phyloP scores from a whole-genome alignment of 2,329 filamentous ascomycete species.

The Aspergillus uvarum region DNA sequence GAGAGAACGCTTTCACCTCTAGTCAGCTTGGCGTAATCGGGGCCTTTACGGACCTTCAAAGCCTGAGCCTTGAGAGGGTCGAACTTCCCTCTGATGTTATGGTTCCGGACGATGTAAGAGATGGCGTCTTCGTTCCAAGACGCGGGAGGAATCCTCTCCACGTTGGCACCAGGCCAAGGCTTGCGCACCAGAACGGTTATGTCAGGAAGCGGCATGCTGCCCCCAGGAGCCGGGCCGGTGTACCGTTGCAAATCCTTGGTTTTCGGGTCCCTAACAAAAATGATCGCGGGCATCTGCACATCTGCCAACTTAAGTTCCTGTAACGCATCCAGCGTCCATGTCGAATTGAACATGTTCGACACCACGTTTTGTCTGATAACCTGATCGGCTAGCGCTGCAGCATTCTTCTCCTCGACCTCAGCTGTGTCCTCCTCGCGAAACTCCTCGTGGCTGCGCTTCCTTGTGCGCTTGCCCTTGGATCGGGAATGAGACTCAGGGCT shows the following conservation, averaged over 20 bases:
- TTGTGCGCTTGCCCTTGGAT: constrained; percentile 34
- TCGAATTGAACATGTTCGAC: constrained; percentile 75
- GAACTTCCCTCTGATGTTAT: constrained; percentile 79
- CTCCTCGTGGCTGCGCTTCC: constrained; percentile 54
- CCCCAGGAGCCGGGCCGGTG: constrained; percentile 63
- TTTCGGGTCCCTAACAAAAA: constrained; percentile 65
- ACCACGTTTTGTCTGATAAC: constrained; percentile 62
- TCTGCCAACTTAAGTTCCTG: constrained; percentile 64
- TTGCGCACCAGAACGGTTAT: constrained; percentile 70
- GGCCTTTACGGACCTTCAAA: constrained; percentile 62
- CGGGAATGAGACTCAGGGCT: constrained; percentile 17
- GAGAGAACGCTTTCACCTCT: constrained; percentile 63
- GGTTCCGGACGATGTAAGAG: constrained; percentile 81
- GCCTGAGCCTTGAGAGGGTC: constrained; percentile 62
- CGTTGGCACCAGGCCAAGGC: constrained; percentile 73
- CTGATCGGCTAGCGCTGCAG: constrained; percentile 41
- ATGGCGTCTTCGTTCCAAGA: constrained; percentile 66
- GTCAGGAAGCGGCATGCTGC: constrained; percentile 54
- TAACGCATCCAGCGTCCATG: constrained; percentile 71
- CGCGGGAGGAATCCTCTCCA: constrained; percentile 67
- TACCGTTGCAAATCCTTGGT: constrained; percentile 69
- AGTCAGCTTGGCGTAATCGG: constrained; percentile 61
- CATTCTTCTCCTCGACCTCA: constrained; percentile 17
- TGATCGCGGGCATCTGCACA: constrained; percentile 65
- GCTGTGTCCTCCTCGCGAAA: constrained; percentile 33